Base-by-base conservation (phyloP, 352 stramenopile species). In the Pythium monospermum region DNA sequence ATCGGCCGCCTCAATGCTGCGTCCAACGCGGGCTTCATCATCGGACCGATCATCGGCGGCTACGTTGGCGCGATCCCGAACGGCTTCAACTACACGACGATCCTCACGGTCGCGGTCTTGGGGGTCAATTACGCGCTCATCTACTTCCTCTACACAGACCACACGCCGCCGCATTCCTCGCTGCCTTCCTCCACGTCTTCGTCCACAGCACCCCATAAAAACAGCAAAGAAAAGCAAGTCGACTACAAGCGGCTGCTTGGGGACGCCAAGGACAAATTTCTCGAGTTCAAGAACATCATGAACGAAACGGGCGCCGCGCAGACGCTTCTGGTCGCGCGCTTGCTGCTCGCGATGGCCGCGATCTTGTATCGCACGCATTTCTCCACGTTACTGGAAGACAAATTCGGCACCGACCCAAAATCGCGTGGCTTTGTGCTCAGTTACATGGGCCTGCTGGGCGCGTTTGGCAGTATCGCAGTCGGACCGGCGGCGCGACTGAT, bases 331-430 rank as follows among this genome's bases (percentile, higher is more conserved):
- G 30, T 87, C 36, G 81, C 80, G 30, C 78, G 78, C 2, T 49
- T 92, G 32, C 55, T 92, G 56, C 71, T 90, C 48, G 74, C 81
- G 7, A 87, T 86, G 68, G 76, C 78, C 8, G 74, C 74, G 30
- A 85, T 92, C 54, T 48, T 92, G 23, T 88, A 88, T 30, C 78
- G 81, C 32, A 87, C 78, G 11, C 81, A 92, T 41, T 92, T 92
- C 28, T 83, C 76, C 8, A 68, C 76, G 38, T 52, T 92, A 35
- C 60, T 92, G 2, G 78, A 92, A 64, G 81, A 88, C 52, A 92
- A 92, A 58, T 90, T 87, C 27, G 66, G 62, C 15, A 74, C 79
- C 54, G 75, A 86, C 52, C 71, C 81, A 18, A 76, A 71, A 31
- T 57, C 67, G 19, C 59, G 81, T 19, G 81, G 81, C 15, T 90